Percentiles rank a stretch among this genome's conserved stretches.
These are phyloP conservation scores for Alternaria atra DNA, from an alignment of 2,329 filamentous ascomycete genomes.

Conservation along the genomic window DNA sequence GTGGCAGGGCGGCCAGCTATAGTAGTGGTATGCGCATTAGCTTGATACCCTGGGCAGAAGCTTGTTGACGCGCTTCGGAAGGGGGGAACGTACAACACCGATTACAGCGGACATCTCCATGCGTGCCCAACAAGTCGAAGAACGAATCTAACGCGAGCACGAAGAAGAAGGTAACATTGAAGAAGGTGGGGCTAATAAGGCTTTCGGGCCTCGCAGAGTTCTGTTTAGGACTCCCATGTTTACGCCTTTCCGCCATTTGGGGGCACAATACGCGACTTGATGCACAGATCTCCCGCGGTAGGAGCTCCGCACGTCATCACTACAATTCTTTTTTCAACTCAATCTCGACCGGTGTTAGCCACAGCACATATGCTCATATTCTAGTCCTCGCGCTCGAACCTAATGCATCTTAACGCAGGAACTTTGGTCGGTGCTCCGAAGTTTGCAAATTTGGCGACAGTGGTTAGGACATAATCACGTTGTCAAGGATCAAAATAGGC, in stretches of 20 bases:
- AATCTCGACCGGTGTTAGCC: neutral
- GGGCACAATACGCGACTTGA: neutral
- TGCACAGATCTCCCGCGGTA: slow-evolving; percentile 17
- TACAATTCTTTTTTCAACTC: neutral
- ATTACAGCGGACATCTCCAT: slow-evolving; percentile 18
- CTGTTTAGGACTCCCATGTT: slow-evolving; percentile 1
- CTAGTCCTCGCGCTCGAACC: too few species aligned
- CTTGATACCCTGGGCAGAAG: slow-evolving; percentile 4
- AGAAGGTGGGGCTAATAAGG: neutral
- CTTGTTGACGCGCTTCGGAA: neutral
- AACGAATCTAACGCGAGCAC: neutral
- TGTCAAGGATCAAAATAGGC: too few species aligned
- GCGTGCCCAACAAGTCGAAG: neutral
- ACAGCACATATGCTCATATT: neutral
- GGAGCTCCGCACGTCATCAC: neutral
- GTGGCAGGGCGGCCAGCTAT: slow-evolving; percentile 34
- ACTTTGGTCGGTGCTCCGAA: too few species aligned
- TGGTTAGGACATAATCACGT: neutral
- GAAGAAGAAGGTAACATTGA: neutral
- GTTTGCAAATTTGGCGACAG: too few species aligned
- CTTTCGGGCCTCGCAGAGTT: neutral
- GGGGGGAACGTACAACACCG: slow-evolving; percentile 15
- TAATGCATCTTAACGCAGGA: too few species aligned
- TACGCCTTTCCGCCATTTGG: neutral
- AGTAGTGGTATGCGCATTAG: slow-evolving; percentile 7